These are phyloP conservation scores for Afroboletus lepidellus DNA, from an alignment of 1,284 basidiomycete species.

Conservation along the genomic window DNA sequence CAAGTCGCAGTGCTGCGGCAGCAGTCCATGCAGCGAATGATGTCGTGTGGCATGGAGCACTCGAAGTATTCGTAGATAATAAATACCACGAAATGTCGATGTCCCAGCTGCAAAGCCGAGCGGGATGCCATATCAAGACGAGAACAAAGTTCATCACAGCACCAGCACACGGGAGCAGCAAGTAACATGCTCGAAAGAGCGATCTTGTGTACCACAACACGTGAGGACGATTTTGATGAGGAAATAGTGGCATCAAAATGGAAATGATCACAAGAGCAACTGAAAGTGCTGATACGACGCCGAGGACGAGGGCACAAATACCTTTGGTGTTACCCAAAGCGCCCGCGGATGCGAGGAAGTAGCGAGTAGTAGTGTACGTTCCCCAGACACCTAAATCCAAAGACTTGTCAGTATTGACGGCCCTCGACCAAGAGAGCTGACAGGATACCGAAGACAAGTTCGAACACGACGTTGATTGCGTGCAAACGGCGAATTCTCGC, in stretches of 20 bases:
- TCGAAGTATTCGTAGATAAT: slow-evolving; percentile 24
- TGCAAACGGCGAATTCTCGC: slow-evolving; percentile 44
- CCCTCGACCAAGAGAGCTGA: slow-evolving; percentile 4
- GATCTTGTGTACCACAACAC: slow-evolving; percentile 16
- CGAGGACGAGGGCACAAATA: slow-evolving; percentile 51
- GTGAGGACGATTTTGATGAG: slow-evolving; percentile 12
- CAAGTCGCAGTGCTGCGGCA: slow-evolving; percentile 49
- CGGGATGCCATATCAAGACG: slow-evolving; percentile 44
- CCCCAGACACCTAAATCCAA: slow-evolving; percentile 57
- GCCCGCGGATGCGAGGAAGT: slow-evolving; percentile 53
- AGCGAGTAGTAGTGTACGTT: slow-evolving; percentile 58
- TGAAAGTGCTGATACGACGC: slow-evolving; percentile 55
- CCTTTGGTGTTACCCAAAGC: slow-evolving; percentile 43
- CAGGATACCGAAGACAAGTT: slow-evolving; percentile 48
- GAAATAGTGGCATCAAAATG: slow-evolving; percentile 43
- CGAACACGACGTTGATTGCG: slow-evolving; percentile 39
- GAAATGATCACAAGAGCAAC: slow-evolving; percentile 53
- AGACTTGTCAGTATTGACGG: not conserved
- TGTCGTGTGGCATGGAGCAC: slow-evolving; percentile 33
- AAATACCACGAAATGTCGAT: slow-evolving; percentile 64
- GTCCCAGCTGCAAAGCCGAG: slow-evolving; percentile 55
- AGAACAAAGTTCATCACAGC: slow-evolving; percentile 55
- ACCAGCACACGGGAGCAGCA: slow-evolving; percentile 47
- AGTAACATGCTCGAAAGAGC: slow-evolving; percentile 43
- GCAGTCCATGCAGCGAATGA: slow-evolving; percentile 54